Conservation (phyloP, 2,329 filamentous ascomycete genomes). For the Rosellinia necatrix region DNA sequence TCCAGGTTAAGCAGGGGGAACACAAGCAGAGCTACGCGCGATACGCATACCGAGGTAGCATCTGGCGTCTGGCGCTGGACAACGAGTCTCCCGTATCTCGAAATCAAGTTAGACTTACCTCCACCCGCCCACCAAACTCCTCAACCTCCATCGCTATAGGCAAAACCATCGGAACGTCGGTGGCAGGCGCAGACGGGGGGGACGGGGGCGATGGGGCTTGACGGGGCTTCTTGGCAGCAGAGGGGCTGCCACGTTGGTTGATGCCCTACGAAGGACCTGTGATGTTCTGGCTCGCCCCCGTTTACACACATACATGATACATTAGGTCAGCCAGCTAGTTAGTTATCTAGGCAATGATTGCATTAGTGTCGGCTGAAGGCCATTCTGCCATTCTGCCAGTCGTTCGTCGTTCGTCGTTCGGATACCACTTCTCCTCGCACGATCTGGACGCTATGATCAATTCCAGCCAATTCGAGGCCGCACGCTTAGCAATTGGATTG, state of each 20-base stretch:
- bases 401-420: background rate
- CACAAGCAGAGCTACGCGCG: constrained; percentile 7
- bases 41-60: constrained; percentile 16
- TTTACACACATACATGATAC: too few relatives aligned
- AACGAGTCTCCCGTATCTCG: background rate
- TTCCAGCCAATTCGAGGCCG: constrained; percentile 2
- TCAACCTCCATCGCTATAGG: background rate
- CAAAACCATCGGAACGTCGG: background rate
- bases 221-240: constrained; percentile 23
- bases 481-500: background rate
- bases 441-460: too few relatives aligned
- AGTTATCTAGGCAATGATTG: constrained; percentile 9
- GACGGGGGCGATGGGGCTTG: too few relatives aligned
- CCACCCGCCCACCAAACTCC: background rate
- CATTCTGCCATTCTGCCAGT: background rate
- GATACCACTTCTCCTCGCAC: constrained; percentile 7
- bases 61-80: constrained; percentile 14
- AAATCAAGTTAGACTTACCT: constrained; percentile 10
- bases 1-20: constrained; percentile 4
- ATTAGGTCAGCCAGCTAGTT: background rate
- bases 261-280: constrained; percentile 25
- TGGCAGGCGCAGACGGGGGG: constrained; percentile 9
- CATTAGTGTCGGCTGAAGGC: constrained; percentile 12
- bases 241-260: constrained; percentile 38
- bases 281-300: background rate